Base-by-base conservation (phyloP, 1,284 basidiomycete species). In the Rhodotorula sp. region DNA sequence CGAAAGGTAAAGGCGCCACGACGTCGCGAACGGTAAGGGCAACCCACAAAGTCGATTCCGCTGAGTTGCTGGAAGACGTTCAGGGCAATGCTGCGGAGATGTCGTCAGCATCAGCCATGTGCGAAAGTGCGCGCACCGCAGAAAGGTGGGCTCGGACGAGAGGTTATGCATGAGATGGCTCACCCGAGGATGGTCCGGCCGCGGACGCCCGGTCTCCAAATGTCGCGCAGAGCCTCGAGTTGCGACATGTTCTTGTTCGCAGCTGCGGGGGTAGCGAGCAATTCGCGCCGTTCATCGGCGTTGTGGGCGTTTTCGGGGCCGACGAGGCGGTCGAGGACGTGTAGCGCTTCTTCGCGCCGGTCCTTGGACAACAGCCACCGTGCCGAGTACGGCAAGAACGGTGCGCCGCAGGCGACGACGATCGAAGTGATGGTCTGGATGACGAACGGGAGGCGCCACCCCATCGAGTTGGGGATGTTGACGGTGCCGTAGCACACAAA, bases 401-500 rank as follows among this genome's bases (percentile, higher is more conserved):
- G 79, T 54, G 83, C 82, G n/a, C 84, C 83, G 17, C 83, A 78
- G 5, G 84, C 84, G 37, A 86, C 75, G 4, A 80, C 66, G 14
- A 78, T 76, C 7, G 84, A 82, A 24, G 82, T 75, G 49, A 79
- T 73, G 6, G 82, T 80, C 74, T 86, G 83, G 30, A 85, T 66
- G 29, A 82, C 81, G 68, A 85, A 83, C 0, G 85, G 84, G 20
- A 82, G 76, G 5, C 85, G 81, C 85, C 85, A 87, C 12, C 84
- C 82, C 29, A 86, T 73, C 48, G 81, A 82, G 44, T 75, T 79
- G 2, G 74, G 64, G 29, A 83, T 68, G 56, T 79, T 80, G 37
- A 83, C 82, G 10, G 82, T 82, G 3, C 81, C 83, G 57, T 84
- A 86, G 68, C 83, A 84, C 37, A 84, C 80, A 72, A 86, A 86